Evolutionary conservation across 257 asterid genomes (phyloP).

Genomic region (Asclepias syriaca): DNA sequence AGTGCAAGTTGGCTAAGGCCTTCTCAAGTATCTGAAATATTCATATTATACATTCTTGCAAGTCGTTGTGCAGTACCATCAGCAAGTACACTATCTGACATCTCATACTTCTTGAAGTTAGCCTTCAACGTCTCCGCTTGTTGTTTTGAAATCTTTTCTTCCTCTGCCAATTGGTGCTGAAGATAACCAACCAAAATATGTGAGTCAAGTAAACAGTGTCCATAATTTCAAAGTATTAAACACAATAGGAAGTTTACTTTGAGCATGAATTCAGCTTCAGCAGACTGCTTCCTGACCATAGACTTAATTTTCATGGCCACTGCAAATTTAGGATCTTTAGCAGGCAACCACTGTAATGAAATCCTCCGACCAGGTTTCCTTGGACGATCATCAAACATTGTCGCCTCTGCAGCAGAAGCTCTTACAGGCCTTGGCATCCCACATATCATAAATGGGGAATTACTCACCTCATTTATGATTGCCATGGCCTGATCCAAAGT

Average conservation of each 20-base stretch:
- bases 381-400: constrained; percentile 80
- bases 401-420: constrained; percentile 42
- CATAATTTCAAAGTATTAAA: not conserved
- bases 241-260: constrained; percentile 29
- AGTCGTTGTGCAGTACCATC: constrained; percentile 43
- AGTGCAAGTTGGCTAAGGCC: not conserved
- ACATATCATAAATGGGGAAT: constrained; percentile 54
- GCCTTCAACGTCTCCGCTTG: constrained; percentile 46
- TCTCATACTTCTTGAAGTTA: constrained; percentile 43
- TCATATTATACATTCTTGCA: constrained; percentile 31
- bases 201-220: not conserved
- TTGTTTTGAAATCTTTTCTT: constrained; percentile 46
- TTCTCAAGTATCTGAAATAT: constrained; percentile 32
- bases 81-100: constrained; percentile 28
- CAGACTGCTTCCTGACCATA: constrained; percentile 41
- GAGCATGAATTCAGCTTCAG: constrained; percentile 51
- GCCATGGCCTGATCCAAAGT: constrained; percentile 40
- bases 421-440: constrained; percentile 97
- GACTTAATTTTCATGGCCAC: constrained; percentile 45
- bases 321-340: constrained; percentile 51
- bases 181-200: not conserved
- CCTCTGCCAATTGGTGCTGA: constrained; percentile 46
- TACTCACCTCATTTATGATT: constrained; percentile 31
- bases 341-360: constrained; percentile 53
- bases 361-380: constrained; percentile 55